These are phyloP conservation scores for Cudoniella acicularis DNA, from an alignment of 495 filamentous ascomycete species.

Conservation along the genomic window DNA sequence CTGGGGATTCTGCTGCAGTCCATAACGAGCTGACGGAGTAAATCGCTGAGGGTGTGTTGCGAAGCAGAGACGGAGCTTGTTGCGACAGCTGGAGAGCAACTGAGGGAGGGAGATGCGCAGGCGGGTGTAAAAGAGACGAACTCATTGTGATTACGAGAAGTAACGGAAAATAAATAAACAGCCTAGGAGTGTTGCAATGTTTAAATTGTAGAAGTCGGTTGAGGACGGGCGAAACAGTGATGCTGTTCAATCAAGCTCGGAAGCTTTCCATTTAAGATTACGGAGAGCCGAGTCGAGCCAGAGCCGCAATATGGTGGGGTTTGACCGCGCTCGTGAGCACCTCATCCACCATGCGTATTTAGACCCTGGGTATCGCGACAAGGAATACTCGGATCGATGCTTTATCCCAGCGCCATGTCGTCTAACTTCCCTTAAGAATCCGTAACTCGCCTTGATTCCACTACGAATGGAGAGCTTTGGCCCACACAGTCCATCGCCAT, in stretches of 20 bases:
- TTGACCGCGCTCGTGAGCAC: neutral
- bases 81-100: slow-evolving; percentile 69
- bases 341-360: neutral
- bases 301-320: neutral
- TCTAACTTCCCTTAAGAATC: neutral
- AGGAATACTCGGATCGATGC: neutral
- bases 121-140: slow-evolving; percentile 46
- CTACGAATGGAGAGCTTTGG: neutral
- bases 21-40: slow-evolving; percentile 50
- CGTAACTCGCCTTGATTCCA: neutral
- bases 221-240: neutral
- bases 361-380: too few relatives aligned
- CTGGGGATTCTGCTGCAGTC: slow-evolving; percentile 62
- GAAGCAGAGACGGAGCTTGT: slow-evolving; percentile 68
- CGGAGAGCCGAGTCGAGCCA: neutral
- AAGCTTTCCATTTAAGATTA: neutral
- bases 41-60: slow-evolving; percentile 40
- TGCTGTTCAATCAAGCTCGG: neutral
- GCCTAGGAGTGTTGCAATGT: neutral
- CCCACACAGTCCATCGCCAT: neutral
- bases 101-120: slow-evolving; percentile 43
- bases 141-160: slow-evolving; percentile 32
- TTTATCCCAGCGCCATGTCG: neutral
- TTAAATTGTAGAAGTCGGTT: neutral
- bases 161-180: neutral